Base-by-base conservation (phyloP, 164 flowering plant species). In the Nelumbo lutea region DNA sequence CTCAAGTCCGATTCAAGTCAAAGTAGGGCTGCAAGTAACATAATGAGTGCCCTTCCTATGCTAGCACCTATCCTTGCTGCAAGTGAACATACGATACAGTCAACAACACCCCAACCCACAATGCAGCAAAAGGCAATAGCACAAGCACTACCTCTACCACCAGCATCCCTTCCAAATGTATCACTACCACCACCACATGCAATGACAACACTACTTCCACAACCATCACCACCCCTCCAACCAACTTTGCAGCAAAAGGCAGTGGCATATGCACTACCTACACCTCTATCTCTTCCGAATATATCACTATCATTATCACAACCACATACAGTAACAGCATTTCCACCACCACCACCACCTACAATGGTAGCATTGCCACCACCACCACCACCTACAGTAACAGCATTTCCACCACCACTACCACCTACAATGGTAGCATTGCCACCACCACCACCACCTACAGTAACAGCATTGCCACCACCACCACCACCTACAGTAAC, bases 331-430 rank as follows among this genome's bases (percentile, higher is more conserved):
- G 5, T 38, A 9, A 3, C 50, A 68, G 7, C 66, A 13, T 11
- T 50, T 46, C 74, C 68, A 62, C 51, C 70, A 57, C 59, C 64
- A 57, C 70, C 68, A 67, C 58, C 64, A 40, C 61, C 50, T 27
- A 53, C 68, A 63, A 47, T 42, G 47, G 2, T 51, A 42, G 9
- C 39, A 50, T 60, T 68, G n/a, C 57, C 38, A 4, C 8, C 63
- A 50, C 39, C 71, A 44, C 63, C 76, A 11, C 41, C 67, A 63
- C 74, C 75, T 27, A 27, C 27, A 27, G 27, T 27, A 27, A 27
- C 27, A 27, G 27, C 27, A 27, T 27, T 27, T 61, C 27, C 60
- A 27, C 55, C 74, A 45, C 71, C 75, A 42, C 27, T 40, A 14
- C 57, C 50, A 42, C 65, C 70, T 43, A 50, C 64, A 11, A 53